Base-by-base conservation (phyloP, 2,329 filamentous ascomycete species). In the Talaromyces sp. region DNA sequence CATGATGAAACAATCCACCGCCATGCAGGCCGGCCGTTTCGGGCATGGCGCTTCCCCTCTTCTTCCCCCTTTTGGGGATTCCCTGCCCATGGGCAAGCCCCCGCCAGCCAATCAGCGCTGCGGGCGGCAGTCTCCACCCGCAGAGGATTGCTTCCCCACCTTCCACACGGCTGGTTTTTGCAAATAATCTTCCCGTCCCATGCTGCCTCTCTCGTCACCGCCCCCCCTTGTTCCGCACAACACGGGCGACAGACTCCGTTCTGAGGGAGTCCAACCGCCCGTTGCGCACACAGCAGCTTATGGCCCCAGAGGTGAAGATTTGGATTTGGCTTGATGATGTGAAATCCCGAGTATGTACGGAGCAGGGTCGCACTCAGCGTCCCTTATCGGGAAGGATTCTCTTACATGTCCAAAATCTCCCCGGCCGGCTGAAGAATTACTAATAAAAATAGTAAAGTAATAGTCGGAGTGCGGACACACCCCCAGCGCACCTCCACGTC, bases 1-100 rank as follows among this genome's bases (percentile, higher is more conserved):
- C 40, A 60, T 60, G 34, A 53, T 63, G 61, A 63, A 63, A 63
- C 61, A 63, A 34, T 56, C 56, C 60, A 55, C 16, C n/a, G 40
- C 40, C 59, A 53, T 61, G 52, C 52, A 54, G 44, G 59, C 42
- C 61, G 57, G 40, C 51, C 54, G n/a, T 52, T 57, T 42, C 28
- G 30, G 31, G 31, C 10, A 56, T 56, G 31, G 54, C 33, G 54
- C n/a, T 55, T 56, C 18, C 31, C 18, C 34, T 56, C 54, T 31
- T 5, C 14, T n/a, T 16, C 31, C 23, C 54, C 31, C 30, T 4
- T 33, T 57, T 57, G 60, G 60, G 56, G 56, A 56, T 36, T 57
- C 42, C 23, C 55, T 44, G 34, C 7, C 36, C 55, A 27, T 47
- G 44, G 44, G 42, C 9, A 7, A 27, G n/a, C 7, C 6, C 18